Conservation (phyloP, 2,329 filamentous ascomycete genomes). For the Ambrosiella beaveri region DNA sequence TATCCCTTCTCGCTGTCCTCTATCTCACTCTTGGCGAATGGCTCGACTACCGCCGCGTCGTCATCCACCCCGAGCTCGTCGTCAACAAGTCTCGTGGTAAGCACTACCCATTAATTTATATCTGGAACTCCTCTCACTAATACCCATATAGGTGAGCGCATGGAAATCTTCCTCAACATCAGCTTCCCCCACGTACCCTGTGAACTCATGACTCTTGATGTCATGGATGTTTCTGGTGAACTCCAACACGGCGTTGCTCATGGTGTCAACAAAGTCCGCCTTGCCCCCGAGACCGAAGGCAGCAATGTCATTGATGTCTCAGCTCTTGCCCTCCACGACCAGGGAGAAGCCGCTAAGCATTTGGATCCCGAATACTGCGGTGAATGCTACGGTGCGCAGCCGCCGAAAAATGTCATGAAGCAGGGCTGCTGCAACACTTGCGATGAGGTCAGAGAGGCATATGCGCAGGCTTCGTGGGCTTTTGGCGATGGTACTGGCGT, state of each 20-base stretch:
- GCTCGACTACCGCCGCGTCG: conserved; percentile 73
- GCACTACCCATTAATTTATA: conserved; percentile 13
- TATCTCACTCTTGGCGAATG: conserved; percentile 92
- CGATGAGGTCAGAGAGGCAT: conserved; percentile 89
- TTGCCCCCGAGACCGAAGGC: conserved; percentile 55
- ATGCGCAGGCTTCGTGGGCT: conserved; percentile 76
- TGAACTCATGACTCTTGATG: conserved; percentile 87
- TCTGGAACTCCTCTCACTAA: conserved; percentile 14
- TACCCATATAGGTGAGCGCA: conserved; percentile 57
- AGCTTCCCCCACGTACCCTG: conserved; percentile 89
- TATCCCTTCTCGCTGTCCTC: conserved; percentile 71
- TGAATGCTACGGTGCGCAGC: conserved; percentile 69
- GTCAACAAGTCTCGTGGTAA: conserved; percentile 91
- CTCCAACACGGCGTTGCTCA: conserved; percentile 89
- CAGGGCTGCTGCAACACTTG: conserved; percentile 92
- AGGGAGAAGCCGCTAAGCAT: conserved; percentile 53
- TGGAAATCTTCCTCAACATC: conserved; percentile 98
- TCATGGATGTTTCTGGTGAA: conserved; percentile 98
- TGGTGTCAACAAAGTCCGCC: conserved; percentile 77
- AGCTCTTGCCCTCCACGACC: conserved; percentile 28
- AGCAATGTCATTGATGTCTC: conserved; percentile 57
- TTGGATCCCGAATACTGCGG: conserved; percentile 88
- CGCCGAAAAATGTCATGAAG: conserved; percentile 57
- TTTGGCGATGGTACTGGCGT: conserved; percentile 86
- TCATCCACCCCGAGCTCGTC: conserved; percentile 79